Percentiles rank a stretch among this genome's conserved stretches.
Evolutionary conservation across 2,329 filamentous ascomycete species (phyloP).

Genomic region (Fusarium succisae): DNA sequence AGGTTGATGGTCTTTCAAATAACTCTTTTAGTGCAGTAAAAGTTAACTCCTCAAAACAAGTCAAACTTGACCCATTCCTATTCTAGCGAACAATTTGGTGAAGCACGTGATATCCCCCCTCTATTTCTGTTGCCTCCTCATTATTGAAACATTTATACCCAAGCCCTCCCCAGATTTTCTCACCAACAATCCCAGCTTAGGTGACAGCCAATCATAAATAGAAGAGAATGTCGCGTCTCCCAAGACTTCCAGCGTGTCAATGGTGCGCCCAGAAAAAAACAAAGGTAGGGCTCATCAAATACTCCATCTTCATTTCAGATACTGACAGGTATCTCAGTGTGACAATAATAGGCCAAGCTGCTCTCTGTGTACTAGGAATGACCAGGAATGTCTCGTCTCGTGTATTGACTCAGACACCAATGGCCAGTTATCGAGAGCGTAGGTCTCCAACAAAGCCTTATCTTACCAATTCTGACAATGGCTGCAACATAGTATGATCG

Average conservation of each 20-base stretch:
- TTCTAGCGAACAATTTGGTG: not conserved
- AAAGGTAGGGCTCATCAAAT: not conserved
- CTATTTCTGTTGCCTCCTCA: not conserved
- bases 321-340: not conserved
- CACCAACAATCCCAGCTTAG: too few species aligned
- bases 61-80: accelerated
- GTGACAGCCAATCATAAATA: accelerated
- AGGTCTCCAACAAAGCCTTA: accelerated
- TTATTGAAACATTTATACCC: not conserved
- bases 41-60: accelerated
- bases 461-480: accelerated
- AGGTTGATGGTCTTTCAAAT: accelerated
- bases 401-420: not conserved
- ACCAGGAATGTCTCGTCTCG: not conserved
- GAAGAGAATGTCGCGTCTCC: not conserved
- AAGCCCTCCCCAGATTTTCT: not conserved
- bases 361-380: not conserved
- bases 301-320: too few species aligned
- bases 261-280: slow-evolving; percentile 14
- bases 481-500: not conserved
- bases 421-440: slow-evolving; percentile 4
- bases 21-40: too few species aligned
- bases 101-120: not conserved
- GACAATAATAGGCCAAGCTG: slow-evolving; percentile 17
- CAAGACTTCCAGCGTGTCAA: slow-evolving; percentile 22